Base-by-base conservation (phyloP, 2,329 filamentous ascomycete species). In the Parasarocladium wereldwijsianum region DNA sequence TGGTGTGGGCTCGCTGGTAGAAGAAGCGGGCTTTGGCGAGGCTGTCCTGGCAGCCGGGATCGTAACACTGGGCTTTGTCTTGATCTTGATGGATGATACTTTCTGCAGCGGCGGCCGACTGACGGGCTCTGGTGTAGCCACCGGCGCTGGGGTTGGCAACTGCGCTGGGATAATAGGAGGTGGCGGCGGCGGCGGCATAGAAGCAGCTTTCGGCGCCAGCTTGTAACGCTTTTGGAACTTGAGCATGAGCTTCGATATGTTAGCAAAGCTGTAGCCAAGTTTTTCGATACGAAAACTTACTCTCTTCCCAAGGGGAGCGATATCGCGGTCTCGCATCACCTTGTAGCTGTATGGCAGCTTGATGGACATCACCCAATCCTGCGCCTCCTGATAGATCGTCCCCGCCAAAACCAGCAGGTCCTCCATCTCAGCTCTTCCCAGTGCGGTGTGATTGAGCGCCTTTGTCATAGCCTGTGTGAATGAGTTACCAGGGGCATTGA, bases 301-400 rank as follows among this genome's bases (percentile, higher is more conserved):
- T 35, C 46, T 49, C 31, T 54, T 50, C 7, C 46, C 43, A n/a
- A 52, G 43, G 35, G 51, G 49, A 32, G 49, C 45, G 8, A 42
- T 40, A 5, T 50, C 44, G 34, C 54, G 49, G 36, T 51, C 49
- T n/a, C n/a, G n/a, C n/a, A n/a, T n/a, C 11, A 48, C 49, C 37
- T 42, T 55, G 57, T 57, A 61, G 7, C 42, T 46, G 39, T 57
- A 57, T 7, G 58, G 58, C 30, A 57, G 43, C 34, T 49, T 49
- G 11, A 61, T 33, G 2, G 56, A 59, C 8, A 61, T 31, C 7
- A 60, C 45, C 51, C 55, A 62, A 29, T 49, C 50, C 25, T 46
- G 42, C 9, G 57, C 54, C 36, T 59, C 56, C 34, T 61, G 57
- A 37, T 61, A 60, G 55, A 62, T 60, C 50, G 58, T 56, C 8